Evolutionary conservation across 768 basidiomycete species (phyloP).

Genomic region (Terana coerulea): DNA sequence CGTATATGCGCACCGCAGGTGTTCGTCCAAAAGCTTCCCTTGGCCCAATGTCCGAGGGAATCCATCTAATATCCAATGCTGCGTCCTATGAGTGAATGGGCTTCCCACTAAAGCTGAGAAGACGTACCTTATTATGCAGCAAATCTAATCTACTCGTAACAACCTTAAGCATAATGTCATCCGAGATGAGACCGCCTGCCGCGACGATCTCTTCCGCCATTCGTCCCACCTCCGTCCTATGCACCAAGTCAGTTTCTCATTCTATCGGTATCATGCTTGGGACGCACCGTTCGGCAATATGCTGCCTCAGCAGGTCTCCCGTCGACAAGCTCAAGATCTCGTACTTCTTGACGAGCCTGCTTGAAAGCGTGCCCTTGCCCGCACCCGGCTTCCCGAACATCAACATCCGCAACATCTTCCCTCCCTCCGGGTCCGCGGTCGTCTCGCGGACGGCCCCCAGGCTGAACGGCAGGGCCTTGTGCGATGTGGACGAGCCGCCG

Average conservation of each 20-base stretch:
- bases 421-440: conserved; percentile 34
- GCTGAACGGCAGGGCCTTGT: conserved; percentile 42
- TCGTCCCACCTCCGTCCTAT: conserved; percentile 64
- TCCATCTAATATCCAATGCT: conserved; percentile 93
- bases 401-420: conserved; percentile 53
- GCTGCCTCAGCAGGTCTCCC: conserved; percentile 81
- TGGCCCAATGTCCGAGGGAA: conserved; percentile 90
- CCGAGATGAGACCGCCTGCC: conserved; percentile 70
- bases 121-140: conserved; percentile 58
- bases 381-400: conserved; percentile 82
- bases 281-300: conserved; percentile 62
- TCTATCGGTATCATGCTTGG: conserved; percentile 24
- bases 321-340: conserved; percentile 75
- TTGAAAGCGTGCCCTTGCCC: conserved; percentile 81
- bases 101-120: not conserved
- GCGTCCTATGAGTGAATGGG: conserved; percentile 11
- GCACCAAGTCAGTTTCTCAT: not conserved
- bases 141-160: conserved; percentile 68
- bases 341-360: conserved; percentile 74
- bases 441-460: conserved; percentile 40
- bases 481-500: conserved; percentile 27
- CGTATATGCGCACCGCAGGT: conserved; percentile 53
- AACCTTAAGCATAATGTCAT: conserved; percentile 76
- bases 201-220: conserved; percentile 79
- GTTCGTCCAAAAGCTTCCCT: conserved; percentile 70